Conservation (phyloP, 2,329 filamentous ascomycete species). For the Aspergillus ochraceoroseus region DNA sequence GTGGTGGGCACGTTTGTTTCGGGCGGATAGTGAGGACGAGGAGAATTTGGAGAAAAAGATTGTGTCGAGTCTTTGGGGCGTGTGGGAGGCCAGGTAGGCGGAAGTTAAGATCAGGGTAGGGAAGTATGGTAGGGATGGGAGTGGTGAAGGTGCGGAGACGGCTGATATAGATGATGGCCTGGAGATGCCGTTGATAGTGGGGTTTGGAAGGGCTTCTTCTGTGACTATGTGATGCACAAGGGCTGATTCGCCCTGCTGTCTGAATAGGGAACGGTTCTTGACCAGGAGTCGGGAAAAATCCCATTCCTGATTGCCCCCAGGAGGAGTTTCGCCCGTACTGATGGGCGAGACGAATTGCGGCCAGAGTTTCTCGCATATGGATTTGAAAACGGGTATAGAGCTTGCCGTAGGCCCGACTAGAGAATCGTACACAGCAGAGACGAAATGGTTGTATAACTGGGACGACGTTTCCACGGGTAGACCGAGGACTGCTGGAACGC, state of each 20-base stretch:
- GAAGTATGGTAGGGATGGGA: slow-evolving; percentile 44
- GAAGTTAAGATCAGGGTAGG: slow-evolving; percentile 46
- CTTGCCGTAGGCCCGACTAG: slow-evolving; percentile 74
- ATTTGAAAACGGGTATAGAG: slow-evolving; percentile 67
- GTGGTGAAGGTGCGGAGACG: slow-evolving; percentile 27
- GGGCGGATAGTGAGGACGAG: slow-evolving; percentile 40
- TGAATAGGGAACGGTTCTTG: slow-evolving; percentile 45
- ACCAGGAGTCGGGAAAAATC: slow-evolving; percentile 80
- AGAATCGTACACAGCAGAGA: slow-evolving; percentile 79
- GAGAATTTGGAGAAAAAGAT: slow-evolving; percentile 50
- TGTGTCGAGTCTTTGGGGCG: slow-evolving; percentile 45
- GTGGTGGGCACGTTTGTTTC: slow-evolving; percentile 44
- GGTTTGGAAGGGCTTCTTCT: slow-evolving; percentile 23
- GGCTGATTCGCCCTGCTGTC: slow-evolving; percentile 43
- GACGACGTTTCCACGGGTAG: slow-evolving; percentile 27
- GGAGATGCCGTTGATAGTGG: slow-evolving; percentile 10
- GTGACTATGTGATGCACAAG: slow-evolving; percentile 42
- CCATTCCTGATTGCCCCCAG: slow-evolving; percentile 51
- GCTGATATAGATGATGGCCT: slow-evolving; percentile 22
- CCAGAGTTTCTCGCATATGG: slow-evolving; percentile 73
- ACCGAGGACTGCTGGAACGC: slow-evolving; percentile 38
- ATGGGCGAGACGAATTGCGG: slow-evolving; percentile 76
- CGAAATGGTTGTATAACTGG: slow-evolving; percentile 61
- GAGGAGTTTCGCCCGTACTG: slow-evolving; percentile 56
- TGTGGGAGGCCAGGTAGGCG: slow-evolving; percentile 47